Evolutionary conservation across 2,329 filamentous ascomycete genomes (phyloP), one percentile per base, ranked within the genome.

Genomic region (Zymoseptoria crescenta): DNA sequence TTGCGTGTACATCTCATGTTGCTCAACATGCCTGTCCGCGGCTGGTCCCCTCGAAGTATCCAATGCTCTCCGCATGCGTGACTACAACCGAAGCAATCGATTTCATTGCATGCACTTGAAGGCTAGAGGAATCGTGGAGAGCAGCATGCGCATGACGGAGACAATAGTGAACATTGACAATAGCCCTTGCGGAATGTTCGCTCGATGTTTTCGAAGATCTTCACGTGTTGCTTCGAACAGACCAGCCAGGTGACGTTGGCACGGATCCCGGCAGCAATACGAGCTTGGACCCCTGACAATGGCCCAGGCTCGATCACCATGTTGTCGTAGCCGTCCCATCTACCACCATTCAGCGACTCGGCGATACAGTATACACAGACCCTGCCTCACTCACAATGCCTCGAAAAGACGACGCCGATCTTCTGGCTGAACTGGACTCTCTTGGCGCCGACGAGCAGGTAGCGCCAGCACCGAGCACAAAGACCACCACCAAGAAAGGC

Each of bases 381-480:
- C 4, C 24, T 24, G 24, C 80, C 57, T 73, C 77, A 41, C 72
- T 76, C 52, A 71, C 74, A 52, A 70, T 74, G 63, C 72, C 73
- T 59, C 62, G 65, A 62, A 69, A 73, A 57, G 73, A 74, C 52
- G 69, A 74, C 55, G 72, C 78, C 16, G 62, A 67, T 53, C 65
- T 66, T 35, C 64, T 66, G 54, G 64, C 64, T 24, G 64, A 65
- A 58, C 60, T 66, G 51, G 64, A 66, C 62, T 60, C 59, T 49
- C 64, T 70, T 28, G 66, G 67, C 59, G 58, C 56, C 41, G 66
- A 64, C 28, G 63, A 62, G 45, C 63, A 62, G 53, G 58, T 48
- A 30, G 56, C 63, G 48, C 55, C 61, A 41, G 27, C 58, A 72
- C 74, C 55, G 69, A 74, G 68, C 69, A 76, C 54, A 68, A 73